These are phyloP conservation scores for Candida bentonensis DNA, from an alignment of 805 yeast genomes.

Conservation along the genomic window DNA sequence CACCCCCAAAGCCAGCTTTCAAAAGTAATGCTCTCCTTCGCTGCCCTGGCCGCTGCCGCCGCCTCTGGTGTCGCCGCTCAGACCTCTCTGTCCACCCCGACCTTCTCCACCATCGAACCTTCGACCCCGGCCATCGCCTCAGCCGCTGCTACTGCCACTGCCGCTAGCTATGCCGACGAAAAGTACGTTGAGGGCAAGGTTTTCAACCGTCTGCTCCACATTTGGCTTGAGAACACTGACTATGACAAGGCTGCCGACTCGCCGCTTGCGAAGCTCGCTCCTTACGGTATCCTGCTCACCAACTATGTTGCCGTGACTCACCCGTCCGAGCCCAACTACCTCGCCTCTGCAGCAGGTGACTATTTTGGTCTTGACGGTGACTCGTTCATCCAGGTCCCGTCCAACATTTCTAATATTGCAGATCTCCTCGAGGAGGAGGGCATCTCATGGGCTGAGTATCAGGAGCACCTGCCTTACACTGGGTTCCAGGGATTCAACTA, in stretches of 20 bases:
- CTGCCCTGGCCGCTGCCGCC: constrained; percentile 1
- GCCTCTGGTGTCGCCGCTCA: not conserved
- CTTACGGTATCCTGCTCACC: constrained; percentile 31
- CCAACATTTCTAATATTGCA: constrained; percentile 33
- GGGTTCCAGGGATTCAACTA: constrained; percentile 37
- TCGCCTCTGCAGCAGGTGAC: constrained; percentile 37
- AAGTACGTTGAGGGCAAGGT: constrained; percentile 26
- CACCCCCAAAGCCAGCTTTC: no score
- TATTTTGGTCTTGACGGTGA: constrained; percentile 35
- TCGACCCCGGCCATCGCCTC: constrained; percentile 20
- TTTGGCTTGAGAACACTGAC: constrained; percentile 40
- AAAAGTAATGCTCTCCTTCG: not conserved
- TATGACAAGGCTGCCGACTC: constrained; percentile 34
- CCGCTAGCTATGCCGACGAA: constrained; percentile 18
- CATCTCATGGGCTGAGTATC: constrained; percentile 41
- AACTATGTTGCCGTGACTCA: constrained; percentile 41
- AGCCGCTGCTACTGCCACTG: constrained; percentile 23
- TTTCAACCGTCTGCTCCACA: constrained; percentile 28
- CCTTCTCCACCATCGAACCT: constrained; percentile 22
- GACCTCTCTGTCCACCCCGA: constrained; percentile 9
- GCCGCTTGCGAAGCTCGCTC: constrained; percentile 29
- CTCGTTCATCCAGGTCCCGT: constrained; percentile 30
- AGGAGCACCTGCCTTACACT: constrained; percentile 38
- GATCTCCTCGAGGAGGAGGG: constrained; percentile 33
- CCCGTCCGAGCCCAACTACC: constrained; percentile 42